Evolutionary conservation across 1,284 basidiomycete species (phyloP), one percentile per base, ranked within the genome.

Genomic region (Abortiporus biennis): DNA sequence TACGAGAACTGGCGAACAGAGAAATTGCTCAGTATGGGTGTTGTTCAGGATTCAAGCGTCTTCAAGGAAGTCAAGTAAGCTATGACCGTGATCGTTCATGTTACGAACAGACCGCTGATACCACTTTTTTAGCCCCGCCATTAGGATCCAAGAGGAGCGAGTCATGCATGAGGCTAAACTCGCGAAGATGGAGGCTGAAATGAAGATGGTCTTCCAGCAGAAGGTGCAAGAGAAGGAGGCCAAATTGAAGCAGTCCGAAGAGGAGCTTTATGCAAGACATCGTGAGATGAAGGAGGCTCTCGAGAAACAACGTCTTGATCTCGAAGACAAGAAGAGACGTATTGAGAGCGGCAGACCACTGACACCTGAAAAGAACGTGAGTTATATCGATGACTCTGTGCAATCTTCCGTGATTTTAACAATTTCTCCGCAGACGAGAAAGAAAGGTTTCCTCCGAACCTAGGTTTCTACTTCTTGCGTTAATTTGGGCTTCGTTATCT

Each of bases 141-240:
- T 87, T 49, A 89, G 93, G 65, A 80, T 92, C 72, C 92, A 93
- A 54, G 94, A 98, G 62, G 94, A 98, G 64, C 87, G 93, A 46
- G 74, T 89, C 42, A 68, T 93, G 60, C 92, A 95, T 65, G 92
- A 95, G 69, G 89, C 91, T 53, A 97, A 97, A 66, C 78, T 98
- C 47, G 80, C 89, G 46, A 98, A 97, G 84, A 97, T 97, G 93
- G 93, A 98, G 71, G 87, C 91, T 45, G 93, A 97, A 76, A 95
- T 96, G 92, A 94, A 93, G 78, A 90, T 92, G 87, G 93, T 98
- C 54, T 98, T 98, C 89, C 92, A 94, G 64, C 94, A 97, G 68
- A 98, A 98, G 67, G 93, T 98, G 42, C 90, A 92, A 63, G 93
- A 98, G 67, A 97, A 98, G 74, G 93, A 98, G 64, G 79, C 90